Percentiles rank a stretch among this genome's conserved stretches.
Conservation (phyloP, 2,329 filamentous ascomycete genomes). For the Aspergillus tanneri region DNA sequence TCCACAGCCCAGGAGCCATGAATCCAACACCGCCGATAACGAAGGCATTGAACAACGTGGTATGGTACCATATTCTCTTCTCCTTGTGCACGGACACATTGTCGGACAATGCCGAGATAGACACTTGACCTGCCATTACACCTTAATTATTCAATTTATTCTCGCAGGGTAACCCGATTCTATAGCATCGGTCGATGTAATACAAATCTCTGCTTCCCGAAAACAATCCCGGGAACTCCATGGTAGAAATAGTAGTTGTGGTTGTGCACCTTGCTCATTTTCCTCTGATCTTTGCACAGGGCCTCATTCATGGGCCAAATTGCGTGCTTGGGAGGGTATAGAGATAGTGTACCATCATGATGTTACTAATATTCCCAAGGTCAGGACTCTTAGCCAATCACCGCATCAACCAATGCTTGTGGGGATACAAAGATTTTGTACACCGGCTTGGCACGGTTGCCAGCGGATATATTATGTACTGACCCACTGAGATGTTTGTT, state of each 20-base stretch:
- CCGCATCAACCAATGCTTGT: too few relatives aligned
- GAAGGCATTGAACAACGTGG: conserved; percentile 55
- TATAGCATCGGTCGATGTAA: too few relatives aligned
- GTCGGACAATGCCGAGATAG: conserved; percentile 15
- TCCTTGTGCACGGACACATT: conserved; percentile 1
- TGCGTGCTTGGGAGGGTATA: conserved; percentile 3
- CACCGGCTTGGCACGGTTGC: too few relatives aligned
- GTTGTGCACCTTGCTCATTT: background rate
- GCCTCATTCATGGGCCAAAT: conserved; percentile 4
- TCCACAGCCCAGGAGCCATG: conserved; percentile 50
- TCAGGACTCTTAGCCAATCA: background rate
- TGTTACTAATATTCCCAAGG: background rate
- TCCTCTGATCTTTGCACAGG: background rate
- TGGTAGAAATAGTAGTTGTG: background rate
- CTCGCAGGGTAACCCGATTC: too few relatives aligned
- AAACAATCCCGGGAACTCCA: background rate
- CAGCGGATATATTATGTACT: too few relatives aligned
- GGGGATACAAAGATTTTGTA: too few relatives aligned
- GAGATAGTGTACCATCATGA: conserved; percentile 1
- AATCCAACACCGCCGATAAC: conserved; percentile 56
- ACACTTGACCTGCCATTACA: conserved; percentile 3
- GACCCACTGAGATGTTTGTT: too few relatives aligned
- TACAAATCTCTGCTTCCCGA: too few relatives aligned
- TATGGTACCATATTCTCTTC: conserved; percentile 48
- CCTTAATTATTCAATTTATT: conserved; percentile 13